Base-by-base conservation (phyloP, 2,329 filamentous ascomycete species). In the Calycina herbarum region DNA sequence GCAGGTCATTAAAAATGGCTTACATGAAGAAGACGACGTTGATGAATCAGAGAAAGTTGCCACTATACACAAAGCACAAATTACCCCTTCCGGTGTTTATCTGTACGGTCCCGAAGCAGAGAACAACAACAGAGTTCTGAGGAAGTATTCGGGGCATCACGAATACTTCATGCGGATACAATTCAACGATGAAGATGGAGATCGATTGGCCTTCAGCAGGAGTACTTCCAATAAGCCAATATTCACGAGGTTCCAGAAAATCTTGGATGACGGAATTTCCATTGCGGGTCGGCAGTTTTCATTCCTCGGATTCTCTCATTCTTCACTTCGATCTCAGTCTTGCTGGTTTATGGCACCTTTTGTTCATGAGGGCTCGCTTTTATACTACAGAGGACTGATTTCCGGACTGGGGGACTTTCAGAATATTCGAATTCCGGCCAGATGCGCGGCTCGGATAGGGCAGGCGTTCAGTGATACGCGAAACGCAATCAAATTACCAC, bases 281-380 rank as follows among this genome's bases (percentile, higher is more conserved):
- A 85, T 94, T 63, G 89, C 84, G 2, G 90, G 87, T 0, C 81
- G 87, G 11, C 73, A 77, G 0, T 93, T 87, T 72, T 77, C 78
- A 0, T 94, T 94, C 71, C 80, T 94, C 0, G 91, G 91, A 0
- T 94, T 93, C 75, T 93, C 90, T 0, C 89, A 94, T 75, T 94
- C 91, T 0, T 93, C 91, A 0, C 81, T 94, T 4, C 83, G 91
- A 13, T 82, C 86, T 0, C 90, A 92, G 66, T 87, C 88, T 0
- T 87, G 85, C 45, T 93, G 90, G 91, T 87, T 85, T 74, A 83
- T 84, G 79, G 79, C 83, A 1, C 80, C 82, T 1, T 84, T 86
- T 61, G 64, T 73, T 13, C 66, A 73, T 5, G 61, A 77, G 6
- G 75, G 73, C 3, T 69, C 66, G 1, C 56, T 77, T 70, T 77